phyloP scores from a whole-genome alignment of 192 early-diverging fungal species.

The Coemansia sp. region DNA sequence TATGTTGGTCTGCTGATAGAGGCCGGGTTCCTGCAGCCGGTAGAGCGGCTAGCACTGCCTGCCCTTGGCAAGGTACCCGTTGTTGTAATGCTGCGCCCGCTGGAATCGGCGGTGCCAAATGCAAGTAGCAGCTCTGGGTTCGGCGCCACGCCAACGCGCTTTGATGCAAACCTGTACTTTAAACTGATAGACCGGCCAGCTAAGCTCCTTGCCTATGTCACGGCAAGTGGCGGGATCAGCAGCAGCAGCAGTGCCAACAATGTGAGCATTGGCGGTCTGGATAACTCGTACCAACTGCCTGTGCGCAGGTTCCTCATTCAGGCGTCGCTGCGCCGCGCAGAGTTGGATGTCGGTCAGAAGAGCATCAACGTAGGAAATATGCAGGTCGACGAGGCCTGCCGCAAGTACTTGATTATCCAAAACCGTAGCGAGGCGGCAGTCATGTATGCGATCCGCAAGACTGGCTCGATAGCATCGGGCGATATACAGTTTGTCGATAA shows the following conservation, averaged over 20 bases:
- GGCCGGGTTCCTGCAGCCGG: constrained; percentile 64
- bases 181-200: constrained; percentile 82
- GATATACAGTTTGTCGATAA: constrained; percentile 72
- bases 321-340: constrained; percentile 73
- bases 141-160: constrained; percentile 4
- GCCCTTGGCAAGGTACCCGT: constrained; percentile 60
- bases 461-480: constrained; percentile 90
- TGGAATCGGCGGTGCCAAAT: constrained; percentile 1
- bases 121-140: no score
- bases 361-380: constrained; percentile 96
- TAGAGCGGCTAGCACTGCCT: constrained; percentile 48
- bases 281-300: constrained; percentile 53
- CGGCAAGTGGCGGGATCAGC: constrained; percentile 9
- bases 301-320: constrained; percentile 89
- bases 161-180: constrained; percentile 72
- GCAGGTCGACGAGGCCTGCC: constrained; percentile 72
- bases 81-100: constrained; percentile 74
- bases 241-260: no score
- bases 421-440: constrained; percentile 88
- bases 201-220: constrained; percentile 73
- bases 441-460: constrained; percentile 89
- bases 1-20: constrained; percentile 71
- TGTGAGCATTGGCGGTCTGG: constrained; percentile 7
- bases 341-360: constrained; percentile 93
- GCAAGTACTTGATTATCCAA: constrained; percentile 85